A percentile compares a stretch with the other conserved stretches of the same genome.
phyloP scores from a whole-genome alignment of 495 filamentous ascomycete genomes.

The Neurospora discreta region DNA sequence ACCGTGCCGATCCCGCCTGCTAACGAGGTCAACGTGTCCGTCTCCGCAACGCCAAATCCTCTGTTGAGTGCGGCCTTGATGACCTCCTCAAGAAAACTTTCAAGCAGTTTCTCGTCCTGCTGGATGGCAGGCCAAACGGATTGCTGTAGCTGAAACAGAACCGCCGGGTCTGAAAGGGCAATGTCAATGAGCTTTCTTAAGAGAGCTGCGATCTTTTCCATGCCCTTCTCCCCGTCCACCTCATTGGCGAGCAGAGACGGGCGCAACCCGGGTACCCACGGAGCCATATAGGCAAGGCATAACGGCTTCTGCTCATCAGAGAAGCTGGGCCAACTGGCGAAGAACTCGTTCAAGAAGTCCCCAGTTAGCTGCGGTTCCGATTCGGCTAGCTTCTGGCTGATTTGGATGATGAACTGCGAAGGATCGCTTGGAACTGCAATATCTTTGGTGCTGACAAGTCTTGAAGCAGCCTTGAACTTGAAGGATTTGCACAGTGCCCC shows the following conservation, averaged over 20 bases:
- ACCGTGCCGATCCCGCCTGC: constrained; percentile 48
- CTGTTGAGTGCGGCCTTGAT: constrained; percentile 46
- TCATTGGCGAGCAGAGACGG: constrained; percentile 45
- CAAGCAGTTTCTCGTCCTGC: constrained; percentile 48
- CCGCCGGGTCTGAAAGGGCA: constrained; percentile 41
- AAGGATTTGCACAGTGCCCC: constrained; percentile 52
- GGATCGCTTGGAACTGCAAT: constrained; percentile 47
- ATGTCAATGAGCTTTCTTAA: constrained; percentile 54
- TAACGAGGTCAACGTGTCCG: constrained; percentile 49
- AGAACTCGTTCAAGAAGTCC: constrained; percentile 58
- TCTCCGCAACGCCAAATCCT: constrained; percentile 45
- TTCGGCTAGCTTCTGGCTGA: constrained; percentile 47
- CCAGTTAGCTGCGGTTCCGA: constrained; percentile 54
- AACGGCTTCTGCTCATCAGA: constrained; percentile 49
- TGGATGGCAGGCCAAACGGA: constrained; percentile 50
- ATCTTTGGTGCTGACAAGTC: constrained; percentile 48
- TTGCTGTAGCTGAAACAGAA: constrained; percentile 48
- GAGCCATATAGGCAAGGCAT: constrained; percentile 55
- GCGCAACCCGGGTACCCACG: constrained; percentile 49
- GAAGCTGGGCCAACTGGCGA: constrained; percentile 57
- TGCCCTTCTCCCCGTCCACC: constrained; percentile 46
- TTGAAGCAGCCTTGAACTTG: constrained; percentile 48
- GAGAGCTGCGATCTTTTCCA: constrained; percentile 48
- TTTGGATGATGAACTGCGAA: constrained; percentile 50
- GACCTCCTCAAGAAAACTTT: constrained; percentile 54